Evolutionary conservation across 345 rosid genomes (phyloP), one percentile per base, ranked within the genome.

Genomic region (Combretum micranthum): DNA sequence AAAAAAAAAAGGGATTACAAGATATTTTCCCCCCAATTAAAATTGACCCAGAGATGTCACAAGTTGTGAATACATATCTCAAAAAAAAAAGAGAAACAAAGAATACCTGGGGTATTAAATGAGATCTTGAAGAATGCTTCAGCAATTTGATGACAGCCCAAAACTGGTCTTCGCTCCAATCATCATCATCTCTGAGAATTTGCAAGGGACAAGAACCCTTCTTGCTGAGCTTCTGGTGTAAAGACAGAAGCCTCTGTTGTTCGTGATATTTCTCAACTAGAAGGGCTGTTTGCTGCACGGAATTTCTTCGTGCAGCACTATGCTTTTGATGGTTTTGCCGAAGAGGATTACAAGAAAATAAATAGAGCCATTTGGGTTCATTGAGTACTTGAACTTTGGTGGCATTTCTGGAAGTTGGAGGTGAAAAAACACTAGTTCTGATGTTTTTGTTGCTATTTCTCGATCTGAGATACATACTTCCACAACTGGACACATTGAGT

Each of bases 141-240:
- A 88, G 93, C 62, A 72, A 81, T 20, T 67, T 78, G 62, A 83
- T 64, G 15, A 72, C 79, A 42, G 76, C 61, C 86, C 90, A 83
- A 77, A 88, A 81, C 47, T 55, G 82, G 56, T 83, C 72, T 57
- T 76, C 68, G 62, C 72, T 69, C 89, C 89, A 87, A 59, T 84
- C 87, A 51, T 83, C 87, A 66, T 82, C 85, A 4, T 81, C 75
- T 11, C 66, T 47, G 77, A 84, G 92, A 4, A 82, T 19, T 25
- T 42, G 68, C 71, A 77, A 50, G 63, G 92, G 84, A 72, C 63
- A 75, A 1, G 84, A 72, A 16, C 52, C 72, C 42, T 72, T 63
- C 61, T 17, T 32, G 12, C 26, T 48, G 12, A 84, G 85, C 64
- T 70, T 74, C 25, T 66, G 67, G 20, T 63, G 53, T 51, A 82